Conservation (phyloP, 768 basidiomycete species). For the Goffeauzyma gilvescens region DNA sequence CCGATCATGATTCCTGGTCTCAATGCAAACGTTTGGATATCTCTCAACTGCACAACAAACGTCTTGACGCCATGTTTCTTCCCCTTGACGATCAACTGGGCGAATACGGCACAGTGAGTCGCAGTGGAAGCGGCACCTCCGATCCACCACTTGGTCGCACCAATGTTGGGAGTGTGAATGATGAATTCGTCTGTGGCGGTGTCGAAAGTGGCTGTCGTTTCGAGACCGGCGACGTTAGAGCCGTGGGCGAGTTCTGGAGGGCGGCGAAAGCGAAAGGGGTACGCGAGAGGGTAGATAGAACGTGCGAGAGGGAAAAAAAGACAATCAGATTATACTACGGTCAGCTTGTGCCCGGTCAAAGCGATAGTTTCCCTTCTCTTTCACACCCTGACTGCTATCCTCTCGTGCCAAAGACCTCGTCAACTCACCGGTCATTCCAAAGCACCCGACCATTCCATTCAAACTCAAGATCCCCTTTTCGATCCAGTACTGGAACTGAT, state of each 20-base stretch:
- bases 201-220: slow-evolving; percentile 37
- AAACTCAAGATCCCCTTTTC: slow-evolving; percentile 34
- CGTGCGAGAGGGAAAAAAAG: too few relatives aligned
- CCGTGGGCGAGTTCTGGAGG: slow-evolving; percentile 28
- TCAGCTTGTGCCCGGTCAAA: too few relatives aligned
- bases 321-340: too few relatives aligned
- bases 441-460: slow-evolving; percentile 35
- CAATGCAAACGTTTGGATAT: slow-evolving; percentile 31
- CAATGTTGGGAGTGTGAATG: slow-evolving; percentile 35
- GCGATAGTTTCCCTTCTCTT: too few relatives aligned
- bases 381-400: too few relatives aligned
- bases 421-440: slow-evolving; percentile 27
- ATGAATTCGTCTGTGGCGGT: slow-evolving; percentile 33
- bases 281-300: too few relatives aligned
- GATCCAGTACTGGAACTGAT: slow-evolving; percentile 35
- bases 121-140: slow-evolving; percentile 36
- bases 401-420: too few relatives aligned
- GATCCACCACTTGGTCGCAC: slow-evolving; percentile 38
- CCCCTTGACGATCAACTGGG: slow-evolving; percentile 34
- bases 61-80: slow-evolving; percentile 35
- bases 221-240: slow-evolving; percentile 35
- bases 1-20: slow-evolving; percentile 35
- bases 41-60: slow-evolving; percentile 35
- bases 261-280: neutral
- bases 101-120: slow-evolving; percentile 35